Percentiles rank a stretch among this genome's conserved stretches.
Evolutionary conservation across 2,329 filamentous ascomycete genomes (phyloP).

Genomic region (Fusarium sp.): DNA sequence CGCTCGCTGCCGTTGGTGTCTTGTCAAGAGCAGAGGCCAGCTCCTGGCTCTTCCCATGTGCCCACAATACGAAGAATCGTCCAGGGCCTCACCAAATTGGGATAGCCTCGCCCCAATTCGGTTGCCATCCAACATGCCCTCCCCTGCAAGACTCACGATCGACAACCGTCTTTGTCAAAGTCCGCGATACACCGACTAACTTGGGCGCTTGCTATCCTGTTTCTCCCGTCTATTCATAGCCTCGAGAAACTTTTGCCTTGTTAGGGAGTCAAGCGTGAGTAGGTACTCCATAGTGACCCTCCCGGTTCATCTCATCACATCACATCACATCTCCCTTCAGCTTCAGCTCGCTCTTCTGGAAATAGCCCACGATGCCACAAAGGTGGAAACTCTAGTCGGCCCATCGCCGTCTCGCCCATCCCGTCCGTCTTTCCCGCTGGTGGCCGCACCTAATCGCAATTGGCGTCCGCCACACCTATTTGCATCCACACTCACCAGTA

Average conservation of each 20-base stretch:
- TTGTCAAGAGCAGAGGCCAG: conserved; percentile 23
- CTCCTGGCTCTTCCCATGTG: conserved; percentile 15
- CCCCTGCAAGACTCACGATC: conserved; percentile 28
- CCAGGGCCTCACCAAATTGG: conserved; percentile 38
- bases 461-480: conserved; percentile 27
- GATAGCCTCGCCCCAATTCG: conserved; percentile 37
- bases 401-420: conserved; percentile 17
- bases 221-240: conserved; percentile 33
- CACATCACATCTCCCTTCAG: conserved; percentile 7
- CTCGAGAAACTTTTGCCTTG: conserved; percentile 9
- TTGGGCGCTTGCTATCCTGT: conserved; percentile 20
- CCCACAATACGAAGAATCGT: conserved; percentile 26
- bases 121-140: conserved; percentile 28
- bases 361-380: conserved; percentile 9
- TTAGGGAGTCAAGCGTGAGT: conserved; percentile 3
- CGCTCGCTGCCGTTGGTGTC: conserved; percentile 24
- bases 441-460: conserved; percentile 1
- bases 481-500: conserved; percentile 16
- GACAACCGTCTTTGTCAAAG: conserved; percentile 27
- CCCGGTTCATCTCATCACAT: conserved; percentile 21
- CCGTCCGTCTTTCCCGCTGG: conserved; percentile 8
- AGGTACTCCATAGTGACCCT: conserved; percentile 9
- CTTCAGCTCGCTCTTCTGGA: conserved; percentile 12
- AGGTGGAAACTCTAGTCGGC: conserved; percentile 18
- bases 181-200: background rate